phyloP scores from a whole-genome alignment of 2,329 filamentous ascomycete genomes.

The Cordyceps pruinosa region DNA sequence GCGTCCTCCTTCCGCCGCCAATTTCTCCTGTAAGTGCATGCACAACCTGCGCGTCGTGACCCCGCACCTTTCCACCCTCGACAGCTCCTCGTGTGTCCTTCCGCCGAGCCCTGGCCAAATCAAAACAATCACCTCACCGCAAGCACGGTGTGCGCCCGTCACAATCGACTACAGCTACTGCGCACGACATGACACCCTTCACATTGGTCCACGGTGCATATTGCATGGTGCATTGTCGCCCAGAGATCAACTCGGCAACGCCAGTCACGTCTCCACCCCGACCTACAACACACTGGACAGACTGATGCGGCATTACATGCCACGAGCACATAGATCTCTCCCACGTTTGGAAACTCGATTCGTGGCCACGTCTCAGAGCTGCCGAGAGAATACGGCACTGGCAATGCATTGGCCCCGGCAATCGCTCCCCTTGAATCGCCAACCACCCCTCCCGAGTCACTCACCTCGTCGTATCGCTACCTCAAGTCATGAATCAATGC shows the following conservation, averaged over 20 bases:
- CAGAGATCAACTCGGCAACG: background rate
- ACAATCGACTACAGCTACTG: background rate
- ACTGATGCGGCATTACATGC: conserved; percentile 6
- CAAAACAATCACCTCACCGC: background rate
- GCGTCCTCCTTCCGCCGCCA: background rate
- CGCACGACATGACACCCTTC: background rate
- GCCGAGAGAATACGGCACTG: background rate
- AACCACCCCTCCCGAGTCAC: background rate
- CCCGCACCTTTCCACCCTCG: background rate
- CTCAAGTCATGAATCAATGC: background rate
- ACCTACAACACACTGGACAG: background rate
- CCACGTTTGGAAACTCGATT: background rate
- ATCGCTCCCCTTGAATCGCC: background rate
- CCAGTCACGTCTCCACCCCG: background rate
- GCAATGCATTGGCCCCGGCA: background rate
- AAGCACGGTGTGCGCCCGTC: background rate
- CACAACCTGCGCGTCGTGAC: background rate
- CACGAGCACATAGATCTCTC: background rate
- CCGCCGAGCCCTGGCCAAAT: background rate
- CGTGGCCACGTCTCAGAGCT: background rate
- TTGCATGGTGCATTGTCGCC: background rate
- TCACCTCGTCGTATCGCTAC: background rate
- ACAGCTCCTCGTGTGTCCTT: background rate
- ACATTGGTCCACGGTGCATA: no score
- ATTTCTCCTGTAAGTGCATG: conserved; percentile 7